A percentile compares a stretch with the other conserved stretches of the same genome.
Evolutionary conservation across 2,329 filamentous ascomycete genomes (phyloP).

Genomic region (Paecilomyces dactylethromorphus): DNA sequence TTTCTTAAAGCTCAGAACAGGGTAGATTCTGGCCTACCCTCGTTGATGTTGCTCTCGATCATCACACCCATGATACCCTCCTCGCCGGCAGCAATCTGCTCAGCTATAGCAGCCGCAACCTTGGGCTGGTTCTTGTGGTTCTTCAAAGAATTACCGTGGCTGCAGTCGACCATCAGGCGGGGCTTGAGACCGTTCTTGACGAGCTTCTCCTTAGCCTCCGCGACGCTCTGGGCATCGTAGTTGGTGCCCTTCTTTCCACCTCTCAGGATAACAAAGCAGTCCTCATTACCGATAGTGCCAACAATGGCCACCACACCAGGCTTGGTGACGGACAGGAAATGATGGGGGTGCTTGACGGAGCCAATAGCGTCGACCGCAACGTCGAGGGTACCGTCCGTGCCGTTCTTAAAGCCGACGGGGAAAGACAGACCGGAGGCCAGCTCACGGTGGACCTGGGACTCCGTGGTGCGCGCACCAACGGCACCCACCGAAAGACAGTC

Average conservation of each 20-base stretch:
- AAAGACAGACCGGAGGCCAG: conserved; percentile 89
- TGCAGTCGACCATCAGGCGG: conserved; percentile 95
- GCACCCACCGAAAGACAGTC: conserved; percentile 88
- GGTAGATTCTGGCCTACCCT: conserved; percentile 51
- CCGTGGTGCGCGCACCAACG: conserved; percentile 91
- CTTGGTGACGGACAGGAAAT: conserved; percentile 97
- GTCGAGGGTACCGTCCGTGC: conserved; percentile 81
- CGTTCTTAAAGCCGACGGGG: conserved; percentile 99
- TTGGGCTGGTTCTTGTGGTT: conserved; percentile 96
- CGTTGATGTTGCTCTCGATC: conserved; percentile 97
- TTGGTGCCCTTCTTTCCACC: conserved; percentile 92
- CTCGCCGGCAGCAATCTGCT: conserved; percentile 81
- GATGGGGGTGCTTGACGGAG: conserved; percentile 83
- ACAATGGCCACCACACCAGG: conserved; percentile 92
- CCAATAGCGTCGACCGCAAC: conserved; percentile 95
- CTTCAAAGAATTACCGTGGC: conserved; percentile 92
- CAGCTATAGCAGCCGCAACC: conserved; percentile 73
- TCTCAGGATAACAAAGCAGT: conserved; percentile 93
- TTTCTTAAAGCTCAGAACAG: conserved; percentile 3
- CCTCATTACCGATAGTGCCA: conserved; percentile 87
- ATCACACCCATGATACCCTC: conserved; percentile 90
- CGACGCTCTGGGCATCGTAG: conserved; percentile 79
- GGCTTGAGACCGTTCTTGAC: conserved; percentile 65
- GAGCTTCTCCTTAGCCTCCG: conserved; percentile 73
- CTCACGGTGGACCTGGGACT: conserved; percentile 92